phyloP scores from a whole-genome alignment of 169 alveolate species.

The Eimeria praecox region DNA sequence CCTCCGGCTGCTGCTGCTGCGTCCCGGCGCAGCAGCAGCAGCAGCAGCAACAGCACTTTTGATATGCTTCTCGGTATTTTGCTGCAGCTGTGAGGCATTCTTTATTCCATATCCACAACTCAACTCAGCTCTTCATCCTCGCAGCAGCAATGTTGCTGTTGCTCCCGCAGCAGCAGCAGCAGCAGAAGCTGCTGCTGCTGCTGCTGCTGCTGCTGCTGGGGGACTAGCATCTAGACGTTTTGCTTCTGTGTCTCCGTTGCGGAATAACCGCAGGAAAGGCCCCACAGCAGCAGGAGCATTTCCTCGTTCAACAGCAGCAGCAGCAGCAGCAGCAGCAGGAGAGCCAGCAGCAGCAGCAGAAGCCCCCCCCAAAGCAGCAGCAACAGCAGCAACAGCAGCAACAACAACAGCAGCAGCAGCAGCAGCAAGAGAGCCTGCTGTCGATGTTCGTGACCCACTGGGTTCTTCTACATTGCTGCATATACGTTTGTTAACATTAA shows the following conservation, averaged over 20 bases:
- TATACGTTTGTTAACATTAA: conserved; percentile 43
- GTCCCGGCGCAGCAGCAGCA: conserved; percentile 22
- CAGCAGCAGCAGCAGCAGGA: not conserved
- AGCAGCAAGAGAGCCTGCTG: too few relatives aligned
- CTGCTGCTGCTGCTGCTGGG: conserved; percentile 12
- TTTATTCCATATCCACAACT: not conserved
- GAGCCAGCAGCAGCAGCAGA: conserved; percentile 17
- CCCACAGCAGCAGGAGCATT: conserved; percentile 17
- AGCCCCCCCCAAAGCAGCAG: not conserved
- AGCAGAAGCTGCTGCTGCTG: conserved; percentile 1
- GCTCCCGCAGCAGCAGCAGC: not conserved
- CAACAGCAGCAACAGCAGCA: conserved; percentile 31
- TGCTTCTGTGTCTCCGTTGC: not conserved
- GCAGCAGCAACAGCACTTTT: not conserved
- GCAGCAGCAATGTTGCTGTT: not conserved
- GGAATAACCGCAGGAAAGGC: not conserved
- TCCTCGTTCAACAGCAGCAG: not conserved
- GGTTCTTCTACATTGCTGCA: conserved; percentile 55
- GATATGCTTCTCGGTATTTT: not conserved
- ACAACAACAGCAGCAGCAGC: not conserved
- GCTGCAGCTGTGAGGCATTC: conserved; percentile 7
- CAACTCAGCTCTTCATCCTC: not conserved
- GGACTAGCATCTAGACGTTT: not conserved
- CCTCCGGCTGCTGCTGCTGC: conserved; percentile 25
- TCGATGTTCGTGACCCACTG: conserved; percentile 21